A percentile compares a stretch with the other conserved stretches of the same genome.
Evolutionary conservation across 2,329 filamentous ascomycete species (phyloP).

Genomic region (Leptographium lundbergii): DNA sequence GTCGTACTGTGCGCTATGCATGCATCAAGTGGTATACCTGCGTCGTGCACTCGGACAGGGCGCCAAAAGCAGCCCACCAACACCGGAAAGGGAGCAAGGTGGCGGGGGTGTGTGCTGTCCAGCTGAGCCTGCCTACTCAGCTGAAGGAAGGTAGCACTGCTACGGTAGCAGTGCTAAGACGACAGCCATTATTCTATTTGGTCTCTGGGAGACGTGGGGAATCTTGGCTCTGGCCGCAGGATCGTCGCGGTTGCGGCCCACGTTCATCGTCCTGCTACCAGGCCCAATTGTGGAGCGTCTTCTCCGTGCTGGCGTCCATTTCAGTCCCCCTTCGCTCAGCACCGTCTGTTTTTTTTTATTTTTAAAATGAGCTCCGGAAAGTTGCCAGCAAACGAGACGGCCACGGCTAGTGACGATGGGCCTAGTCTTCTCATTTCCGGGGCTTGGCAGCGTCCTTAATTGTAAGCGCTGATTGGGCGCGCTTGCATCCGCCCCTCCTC

Average conservation of each 20-base stretch:
- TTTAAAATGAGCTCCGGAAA: no score
- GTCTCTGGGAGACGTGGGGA: not conserved
- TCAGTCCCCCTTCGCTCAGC: not conserved
- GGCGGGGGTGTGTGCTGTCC: slow-evolving; percentile 5
- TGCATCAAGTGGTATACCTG: not conserved
- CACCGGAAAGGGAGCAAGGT: not conserved
- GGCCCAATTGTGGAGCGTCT: not conserved
- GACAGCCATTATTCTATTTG: not conserved
- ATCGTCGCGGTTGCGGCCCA: not conserved
- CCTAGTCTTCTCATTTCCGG: not conserved
- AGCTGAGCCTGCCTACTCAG: slow-evolving; percentile 7
- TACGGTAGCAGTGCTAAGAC: no score
- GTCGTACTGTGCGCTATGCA: not conserved
- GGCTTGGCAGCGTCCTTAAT: not conserved
- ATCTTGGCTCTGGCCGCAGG: not conserved
- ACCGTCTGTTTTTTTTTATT: not conserved
- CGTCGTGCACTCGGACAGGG: not conserved
- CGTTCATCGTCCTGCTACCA: not conserved
- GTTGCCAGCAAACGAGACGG: not conserved
- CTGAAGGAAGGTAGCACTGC: no score
- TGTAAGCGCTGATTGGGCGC: not conserved
- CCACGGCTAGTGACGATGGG: not conserved
- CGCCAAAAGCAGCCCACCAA: not conserved
- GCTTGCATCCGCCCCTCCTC: not conserved
- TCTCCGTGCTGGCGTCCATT: not conserved